A percentile compares a stretch with the other conserved stretches of the same genome.
Evolutionary conservation across 2,329 filamentous ascomycete species (phyloP).

Genomic region (Trichophyton verrucosum): DNA sequence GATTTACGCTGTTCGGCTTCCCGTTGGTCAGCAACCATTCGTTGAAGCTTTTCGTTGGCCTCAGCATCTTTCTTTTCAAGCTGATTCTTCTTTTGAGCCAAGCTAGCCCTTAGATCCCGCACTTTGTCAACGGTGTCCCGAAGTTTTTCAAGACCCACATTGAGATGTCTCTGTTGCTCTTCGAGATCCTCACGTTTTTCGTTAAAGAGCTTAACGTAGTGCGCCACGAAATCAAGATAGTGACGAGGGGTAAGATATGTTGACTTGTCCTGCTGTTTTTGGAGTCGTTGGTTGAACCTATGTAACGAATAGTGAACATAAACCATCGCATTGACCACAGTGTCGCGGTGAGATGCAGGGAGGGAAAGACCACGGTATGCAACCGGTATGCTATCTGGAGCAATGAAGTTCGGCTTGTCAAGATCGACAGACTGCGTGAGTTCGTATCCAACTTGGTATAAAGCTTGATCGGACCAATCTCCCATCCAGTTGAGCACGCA

Average conservation of each 20-base stretch:
- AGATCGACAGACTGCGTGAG: constrained; percentile 93
- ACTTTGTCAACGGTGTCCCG: constrained; percentile 96
- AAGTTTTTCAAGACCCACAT: constrained; percentile 94
- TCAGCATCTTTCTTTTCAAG: constrained; percentile 88
- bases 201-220: constrained; percentile 94
- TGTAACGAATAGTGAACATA: constrained; percentile 95
- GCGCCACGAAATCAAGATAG: constrained; percentile 94
- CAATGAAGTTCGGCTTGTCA: constrained; percentile 71
- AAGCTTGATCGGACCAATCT: constrained; percentile 97
- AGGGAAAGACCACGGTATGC: constrained; percentile 76
- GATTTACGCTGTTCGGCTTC: constrained; percentile 87
- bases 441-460: constrained; percentile 95
- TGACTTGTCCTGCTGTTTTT: constrained; percentile 81
- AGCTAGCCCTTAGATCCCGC: constrained; percentile 72
- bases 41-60: constrained; percentile 92
- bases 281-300: constrained; percentile 73
- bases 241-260: constrained; percentile 94
- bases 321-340: constrained; percentile 96
- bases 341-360: constrained; percentile 79
- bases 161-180: constrained; percentile 95
- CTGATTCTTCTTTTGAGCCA: constrained; percentile 89
- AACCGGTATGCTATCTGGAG: constrained; percentile 83
- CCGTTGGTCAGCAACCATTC: constrained; percentile 91
- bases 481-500: constrained; percentile 99
- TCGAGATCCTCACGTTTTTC: constrained; percentile 98